These are phyloP conservation scores for Endoconidiophora laricicola DNA, from an alignment of 2,329 filamentous ascomycete genomes.

Conservation along the genomic window DNA sequence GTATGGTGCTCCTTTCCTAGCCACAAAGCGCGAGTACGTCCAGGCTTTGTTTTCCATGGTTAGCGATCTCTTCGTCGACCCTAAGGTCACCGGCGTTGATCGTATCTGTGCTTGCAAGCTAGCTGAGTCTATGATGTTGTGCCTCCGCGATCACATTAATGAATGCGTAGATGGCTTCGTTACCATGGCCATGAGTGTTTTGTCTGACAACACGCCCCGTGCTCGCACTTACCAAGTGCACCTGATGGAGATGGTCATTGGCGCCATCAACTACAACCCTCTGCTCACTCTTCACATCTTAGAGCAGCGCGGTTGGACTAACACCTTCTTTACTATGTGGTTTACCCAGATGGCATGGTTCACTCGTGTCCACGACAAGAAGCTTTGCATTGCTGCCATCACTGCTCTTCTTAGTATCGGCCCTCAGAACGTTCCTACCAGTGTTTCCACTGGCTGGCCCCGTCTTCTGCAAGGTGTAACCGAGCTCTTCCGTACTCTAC, in stretches of 20 bases:
- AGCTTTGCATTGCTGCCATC: constrained; percentile 89
- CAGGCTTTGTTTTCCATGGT: constrained; percentile 88
- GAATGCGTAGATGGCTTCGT: constrained; percentile 81
- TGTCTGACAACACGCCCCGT: constrained; percentile 60
- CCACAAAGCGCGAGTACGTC: constrained; percentile 72
- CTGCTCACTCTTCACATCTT: constrained; percentile 67
- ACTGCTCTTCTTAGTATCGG: constrained; percentile 65
- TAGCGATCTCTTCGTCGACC: constrained; percentile 80
- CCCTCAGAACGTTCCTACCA: constrained; percentile 70
- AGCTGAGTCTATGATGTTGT: constrained; percentile 92
- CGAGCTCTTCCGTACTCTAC: constrained; percentile 79
- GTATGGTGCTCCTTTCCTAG: constrained; percentile 66
- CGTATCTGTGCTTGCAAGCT: constrained; percentile 95
- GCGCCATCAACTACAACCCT: constrained; percentile 94
- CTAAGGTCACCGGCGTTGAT: constrained; percentile 85
- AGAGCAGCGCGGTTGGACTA: constrained; percentile 88
- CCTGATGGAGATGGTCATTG: constrained; percentile 98
- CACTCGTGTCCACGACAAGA: constrained; percentile 93
- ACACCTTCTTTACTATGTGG: constrained; percentile 98
- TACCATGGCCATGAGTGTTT: constrained; percentile 68
- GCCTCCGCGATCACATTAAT: constrained; percentile 75
- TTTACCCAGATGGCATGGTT: constrained; percentile 93
- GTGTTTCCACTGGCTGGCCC: constrained; percentile 90
- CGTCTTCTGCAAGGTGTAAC: constrained; percentile 77
- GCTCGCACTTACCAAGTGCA: constrained; percentile 91